Conservation (phyloP, 129 eudicot species). For the Smallanthus sonchifolius region DNA sequence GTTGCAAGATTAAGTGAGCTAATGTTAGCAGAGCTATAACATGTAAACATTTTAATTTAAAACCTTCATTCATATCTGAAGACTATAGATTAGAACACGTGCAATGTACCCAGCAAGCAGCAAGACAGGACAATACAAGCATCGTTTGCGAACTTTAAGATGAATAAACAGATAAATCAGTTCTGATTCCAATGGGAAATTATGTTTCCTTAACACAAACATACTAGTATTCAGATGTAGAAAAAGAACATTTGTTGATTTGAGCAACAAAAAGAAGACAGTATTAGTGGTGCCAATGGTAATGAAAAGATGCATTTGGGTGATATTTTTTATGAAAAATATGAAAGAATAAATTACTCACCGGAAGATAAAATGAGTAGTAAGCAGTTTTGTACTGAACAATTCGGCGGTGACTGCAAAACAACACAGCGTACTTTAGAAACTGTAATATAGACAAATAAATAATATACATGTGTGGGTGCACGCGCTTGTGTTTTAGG, state of each 20-base stretch:
- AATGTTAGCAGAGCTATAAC: neutral
- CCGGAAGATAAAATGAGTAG: conserved; percentile 92
- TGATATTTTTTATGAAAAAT: neutral
- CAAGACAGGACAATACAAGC: neutral
- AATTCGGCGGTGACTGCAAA: conserved; percentile 82
- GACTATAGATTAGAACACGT: neutral
- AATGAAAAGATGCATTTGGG: conserved; percentile 11
- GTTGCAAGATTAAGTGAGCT: neutral
- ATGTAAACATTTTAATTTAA: neutral
- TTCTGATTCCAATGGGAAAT: neutral
- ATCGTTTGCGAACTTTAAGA: neutral
- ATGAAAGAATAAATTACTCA: conserved; percentile 32
- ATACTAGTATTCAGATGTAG: neutral
- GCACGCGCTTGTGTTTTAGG: neutral
- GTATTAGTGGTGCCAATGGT: neutral
- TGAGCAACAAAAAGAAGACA: neutral
- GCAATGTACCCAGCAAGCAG: neutral
- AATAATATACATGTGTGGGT: neutral
- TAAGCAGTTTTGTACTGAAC: conserved; percentile 94
- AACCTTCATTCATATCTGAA: neutral
- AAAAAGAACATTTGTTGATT: neutral
- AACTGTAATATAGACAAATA: neutral
- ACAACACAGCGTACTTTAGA: conserved; percentile 8
- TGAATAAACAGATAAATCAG: conserved; percentile 1
- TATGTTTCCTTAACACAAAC: conserved; percentile 10